Evolutionary conservation across 257 asterid species (phyloP).

Genomic region (Solanum medicagineum): DNA sequence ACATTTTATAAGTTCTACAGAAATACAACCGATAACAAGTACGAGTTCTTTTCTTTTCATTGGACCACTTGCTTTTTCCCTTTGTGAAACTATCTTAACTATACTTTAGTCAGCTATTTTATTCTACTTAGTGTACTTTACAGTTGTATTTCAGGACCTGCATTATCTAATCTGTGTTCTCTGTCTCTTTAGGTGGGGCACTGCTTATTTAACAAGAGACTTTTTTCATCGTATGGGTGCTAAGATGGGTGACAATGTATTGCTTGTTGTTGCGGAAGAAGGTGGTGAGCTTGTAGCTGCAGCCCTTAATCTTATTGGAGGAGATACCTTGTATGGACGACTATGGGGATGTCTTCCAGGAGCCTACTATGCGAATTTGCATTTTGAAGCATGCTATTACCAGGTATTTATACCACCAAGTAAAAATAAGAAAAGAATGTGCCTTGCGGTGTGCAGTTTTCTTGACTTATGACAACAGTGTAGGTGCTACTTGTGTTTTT

Average conservation of each 20-base stretch:
- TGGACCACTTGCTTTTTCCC: background rate
- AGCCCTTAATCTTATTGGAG: slow-evolving; percentile 92
- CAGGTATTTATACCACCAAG: slow-evolving; percentile 35
- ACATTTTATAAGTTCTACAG: slow-evolving; percentile 85
- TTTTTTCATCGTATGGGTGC: slow-evolving; percentile 91
- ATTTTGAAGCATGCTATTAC: slow-evolving; percentile 96
- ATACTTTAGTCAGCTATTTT: background rate
- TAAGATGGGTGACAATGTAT: slow-evolving; percentile 74
- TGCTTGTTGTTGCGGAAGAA: slow-evolving; percentile 82
- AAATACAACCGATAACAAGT: slow-evolving; percentile 81
- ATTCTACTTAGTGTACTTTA: background rate
- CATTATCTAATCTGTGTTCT: background rate
- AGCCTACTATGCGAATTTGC: slow-evolving; percentile 75
- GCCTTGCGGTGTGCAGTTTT: background rate
- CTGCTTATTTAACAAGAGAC: slow-evolving; percentile 83
- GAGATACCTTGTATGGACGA: slow-evolving; percentile 81
- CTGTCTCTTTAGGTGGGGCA: slow-evolving; percentile 74
- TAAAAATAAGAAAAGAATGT: background rate
- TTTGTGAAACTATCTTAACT: background rate
- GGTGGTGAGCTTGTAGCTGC: slow-evolving; percentile 76
- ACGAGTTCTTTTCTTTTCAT: slow-evolving; percentile 21
- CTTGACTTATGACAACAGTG: background rate
- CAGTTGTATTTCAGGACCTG: background rate
- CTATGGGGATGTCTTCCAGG: slow-evolving; percentile 96
- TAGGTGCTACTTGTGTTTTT: background rate